Evolutionary conservation across 495 filamentous ascomycete species (phyloP).

Genomic region (Xylaria cubensis): DNA sequence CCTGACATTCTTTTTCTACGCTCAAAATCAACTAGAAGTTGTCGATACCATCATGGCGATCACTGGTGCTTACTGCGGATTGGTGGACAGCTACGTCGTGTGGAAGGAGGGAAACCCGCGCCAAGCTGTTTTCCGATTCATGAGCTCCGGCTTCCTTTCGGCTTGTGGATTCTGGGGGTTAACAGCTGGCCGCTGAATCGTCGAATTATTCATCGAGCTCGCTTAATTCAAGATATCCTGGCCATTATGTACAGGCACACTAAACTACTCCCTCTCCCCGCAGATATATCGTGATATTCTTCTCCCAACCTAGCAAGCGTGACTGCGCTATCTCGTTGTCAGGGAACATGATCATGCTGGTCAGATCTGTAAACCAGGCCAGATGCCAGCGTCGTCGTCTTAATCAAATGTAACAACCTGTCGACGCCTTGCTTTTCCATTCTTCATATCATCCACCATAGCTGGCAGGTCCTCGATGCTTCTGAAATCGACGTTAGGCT

Average conservation of each 20-base stretch:
- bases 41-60: constrained; percentile 46
- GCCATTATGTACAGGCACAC: neutral
- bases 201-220: neutral
- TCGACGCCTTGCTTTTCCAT: constrained; percentile 15
- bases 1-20: constrained; percentile 41
- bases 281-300: neutral
- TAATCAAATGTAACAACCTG: constrained; percentile 24
- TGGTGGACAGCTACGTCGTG: constrained; percentile 44
- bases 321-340: neutral
- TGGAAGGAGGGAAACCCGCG: constrained; percentile 36
- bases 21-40: constrained; percentile 35
- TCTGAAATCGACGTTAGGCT: constrained; percentile 38
- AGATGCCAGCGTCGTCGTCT: neutral
- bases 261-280: neutral
- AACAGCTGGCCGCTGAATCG: constrained; percentile 30
- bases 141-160: constrained; percentile 32
- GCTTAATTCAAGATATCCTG: neutral
- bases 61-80: constrained; percentile 38
- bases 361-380: neutral
- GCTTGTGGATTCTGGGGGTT: constrained; percentile 41
- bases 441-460: constrained; percentile 39
- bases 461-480: constrained; percentile 43
- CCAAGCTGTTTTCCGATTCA: constrained; percentile 38
- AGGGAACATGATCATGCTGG: neutral
- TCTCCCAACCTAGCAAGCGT: neutral